Percentiles rank a stretch among this genome's conserved stretches.
Conservation (phyloP, 768 basidiomycete species). For the Leccinum obscurum region DNA sequence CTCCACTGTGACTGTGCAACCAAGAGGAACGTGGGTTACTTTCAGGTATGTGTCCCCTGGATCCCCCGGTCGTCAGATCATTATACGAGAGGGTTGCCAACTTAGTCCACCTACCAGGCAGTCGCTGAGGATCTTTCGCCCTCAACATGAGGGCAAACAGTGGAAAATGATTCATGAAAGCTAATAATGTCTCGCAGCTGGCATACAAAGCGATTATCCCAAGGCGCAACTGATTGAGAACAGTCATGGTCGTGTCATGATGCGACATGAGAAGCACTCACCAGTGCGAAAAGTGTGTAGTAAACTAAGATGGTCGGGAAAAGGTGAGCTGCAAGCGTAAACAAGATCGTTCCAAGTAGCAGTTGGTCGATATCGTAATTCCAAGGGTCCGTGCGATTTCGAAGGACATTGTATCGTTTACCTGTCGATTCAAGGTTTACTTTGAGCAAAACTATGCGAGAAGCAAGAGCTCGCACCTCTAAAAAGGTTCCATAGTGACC, state of each 20-base stretch:
- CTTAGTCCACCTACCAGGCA: slow-evolving; percentile 59
- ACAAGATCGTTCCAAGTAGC: slow-evolving; percentile 89
- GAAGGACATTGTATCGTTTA: slow-evolving; percentile 83
- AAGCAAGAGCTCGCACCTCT: slow-evolving; percentile 53
- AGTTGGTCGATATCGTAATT: slow-evolving; percentile 92
- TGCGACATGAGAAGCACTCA: slow-evolving; percentile 22
- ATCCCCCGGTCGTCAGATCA: neutral
- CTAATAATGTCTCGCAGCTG: slow-evolving; percentile 60
- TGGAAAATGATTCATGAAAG: slow-evolving; percentile 90
- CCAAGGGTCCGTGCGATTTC: slow-evolving; percentile 87
- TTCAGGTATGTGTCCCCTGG: slow-evolving; percentile 31
- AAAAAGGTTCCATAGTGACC: slow-evolving; percentile 86
- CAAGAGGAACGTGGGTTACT: slow-evolving; percentile 28
- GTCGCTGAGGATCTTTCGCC: slow-evolving; percentile 76
- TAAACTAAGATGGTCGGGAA: slow-evolving; percentile 87
- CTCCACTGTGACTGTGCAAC: slow-evolving; percentile 21
- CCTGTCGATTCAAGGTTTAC: slow-evolving; percentile 45
- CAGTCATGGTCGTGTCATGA: neutral
- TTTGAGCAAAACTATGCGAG: neutral
- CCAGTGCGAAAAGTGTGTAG: slow-evolving; percentile 77
- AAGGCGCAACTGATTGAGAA: slow-evolving; percentile 46
- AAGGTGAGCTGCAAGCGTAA: slow-evolving; percentile 78
- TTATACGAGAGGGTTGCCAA: neutral
- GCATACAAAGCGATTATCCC: slow-evolving; percentile 60
- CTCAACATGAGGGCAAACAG: slow-evolving; percentile 85